phyloP scores from a whole-genome alignment of 345 rosid species.

The Firmiana major region DNA sequence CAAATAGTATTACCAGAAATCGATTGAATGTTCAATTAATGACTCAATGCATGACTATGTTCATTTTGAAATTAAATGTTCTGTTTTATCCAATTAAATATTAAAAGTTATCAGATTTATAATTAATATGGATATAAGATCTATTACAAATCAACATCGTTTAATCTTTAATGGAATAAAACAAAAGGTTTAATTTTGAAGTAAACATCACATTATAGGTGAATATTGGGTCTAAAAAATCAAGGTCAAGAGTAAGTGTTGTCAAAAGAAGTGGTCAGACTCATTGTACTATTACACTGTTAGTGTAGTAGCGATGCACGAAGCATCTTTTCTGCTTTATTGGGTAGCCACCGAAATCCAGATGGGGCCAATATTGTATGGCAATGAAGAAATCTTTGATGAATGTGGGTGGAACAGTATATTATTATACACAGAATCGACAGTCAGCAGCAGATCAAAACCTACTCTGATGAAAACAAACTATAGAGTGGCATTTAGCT shows the following conservation, averaged over 20 bases:
- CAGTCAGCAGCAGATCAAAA: slow-evolving; percentile 2
- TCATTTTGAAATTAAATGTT: too few relatives aligned
- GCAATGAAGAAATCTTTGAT: background rate
- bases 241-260: background rate
- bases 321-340: background rate
- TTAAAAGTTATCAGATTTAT: too few relatives aligned
- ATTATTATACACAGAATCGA: background rate
- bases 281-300: too few relatives aligned
- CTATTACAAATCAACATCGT: too few relatives aligned
- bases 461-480: background rate
- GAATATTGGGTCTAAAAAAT: too few relatives aligned
- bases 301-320: background rate
- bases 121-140: too few relatives aligned
- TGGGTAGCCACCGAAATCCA: background rate
- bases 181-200: too few relatives aligned
- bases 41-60: too few relatives aligned
- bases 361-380: background rate
- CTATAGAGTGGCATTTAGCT: background rate
- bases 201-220: too few relatives aligned
- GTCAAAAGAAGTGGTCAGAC: background rate
- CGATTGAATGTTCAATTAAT: too few relatives aligned
- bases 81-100: too few relatives aligned
- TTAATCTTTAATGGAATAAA: too few relatives aligned
- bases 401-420: background rate
- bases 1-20: background rate